Base-by-base conservation (phyloP, 345 rosid species). In the Citrus maxima region DNA sequence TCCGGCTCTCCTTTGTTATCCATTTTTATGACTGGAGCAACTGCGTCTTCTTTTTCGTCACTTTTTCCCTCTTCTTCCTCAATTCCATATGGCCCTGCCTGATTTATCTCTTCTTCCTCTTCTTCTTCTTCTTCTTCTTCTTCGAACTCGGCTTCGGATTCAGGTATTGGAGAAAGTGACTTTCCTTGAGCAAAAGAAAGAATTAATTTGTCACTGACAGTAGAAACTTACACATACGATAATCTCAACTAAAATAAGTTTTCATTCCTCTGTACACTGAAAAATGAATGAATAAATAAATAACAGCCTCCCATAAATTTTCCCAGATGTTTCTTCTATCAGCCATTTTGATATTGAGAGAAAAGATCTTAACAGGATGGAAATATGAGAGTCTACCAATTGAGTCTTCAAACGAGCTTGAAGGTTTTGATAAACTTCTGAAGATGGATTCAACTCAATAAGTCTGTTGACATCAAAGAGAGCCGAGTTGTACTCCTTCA, bases 161-260 rank as follows among this genome's bases (percentile, higher is more conserved):
- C 98, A 49, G 97, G 97, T 85, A 95, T 95, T 69, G 98, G 91
- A 91, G 97, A 90, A 84, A 95, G 95, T 30, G 95, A 88, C 98
- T 95, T 89, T 90, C 93, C 97, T 93, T 90, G 62, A 89, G 88
- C 90, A 87, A 87, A 79, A 86, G 76, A 35, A 70, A 37, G 51
- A 21, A 37, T 70, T 46, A 73, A 40, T 75, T 73, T 70, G 72
- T 69, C 63, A 82, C 61, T 24, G n/a, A 79, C 75, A 81, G 51
- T 30, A 80, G 56, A 62, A 79, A 67, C 58, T 67, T 35, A 62
- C 12, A n/a, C 10, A 37, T 59, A 28, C 24, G 5, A 30, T 40
- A 63, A 30, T 34, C 70, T 40, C 51, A 21, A 7, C 21, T 14
- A 58, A 54, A 72, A 7, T n/a, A 59, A 59, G 62, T n/a, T 59